phyloP scores from a whole-genome alignment of 352 stramenopile genomes.

The Halophytophthora polymorphica region DNA sequence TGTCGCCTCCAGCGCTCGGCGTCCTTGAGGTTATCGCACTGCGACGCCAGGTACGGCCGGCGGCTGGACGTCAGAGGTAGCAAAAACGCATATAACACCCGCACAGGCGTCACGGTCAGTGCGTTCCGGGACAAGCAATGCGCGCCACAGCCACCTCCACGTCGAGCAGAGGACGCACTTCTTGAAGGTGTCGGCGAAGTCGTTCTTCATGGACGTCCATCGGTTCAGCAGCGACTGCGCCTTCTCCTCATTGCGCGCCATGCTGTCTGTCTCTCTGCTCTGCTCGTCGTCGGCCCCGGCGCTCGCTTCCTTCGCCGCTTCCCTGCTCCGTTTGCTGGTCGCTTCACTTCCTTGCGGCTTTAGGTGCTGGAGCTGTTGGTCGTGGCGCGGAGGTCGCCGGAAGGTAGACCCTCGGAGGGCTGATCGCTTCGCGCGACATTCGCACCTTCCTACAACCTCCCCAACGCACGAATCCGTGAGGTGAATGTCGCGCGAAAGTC shows the following conservation, averaged over 20 bases:
- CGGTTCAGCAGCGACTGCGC: constrained; percentile 97
- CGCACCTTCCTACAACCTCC: too few relatives aligned
- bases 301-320: too few relatives aligned
- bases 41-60: constrained; percentile 91
- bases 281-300: neutral
- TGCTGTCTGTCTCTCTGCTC: too few relatives aligned
- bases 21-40: constrained; percentile 93
- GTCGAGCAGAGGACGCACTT: constrained; percentile 43
- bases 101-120: neutral
- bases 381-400: too few relatives aligned
- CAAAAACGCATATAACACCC: neutral
- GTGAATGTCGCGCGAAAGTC: too few relatives aligned
- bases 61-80: constrained; percentile 29
- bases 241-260: constrained; percentile 99
- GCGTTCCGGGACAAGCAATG: constrained; percentile 3
- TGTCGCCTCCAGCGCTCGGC: constrained; percentile 91
- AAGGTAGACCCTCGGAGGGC: too few relatives aligned
- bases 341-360: neutral
- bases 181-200: constrained; percentile 85
- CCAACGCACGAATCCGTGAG: too few relatives aligned
- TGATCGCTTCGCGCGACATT: too few relatives aligned
- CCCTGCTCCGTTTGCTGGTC: too few relatives aligned
- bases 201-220: constrained; percentile 97
- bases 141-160: neutral
- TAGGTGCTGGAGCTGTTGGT: too few relatives aligned